Evolutionary conservation across 768 basidiomycete genomes (phyloP).

Genomic region (Podaxis mareebaensis): DNA sequence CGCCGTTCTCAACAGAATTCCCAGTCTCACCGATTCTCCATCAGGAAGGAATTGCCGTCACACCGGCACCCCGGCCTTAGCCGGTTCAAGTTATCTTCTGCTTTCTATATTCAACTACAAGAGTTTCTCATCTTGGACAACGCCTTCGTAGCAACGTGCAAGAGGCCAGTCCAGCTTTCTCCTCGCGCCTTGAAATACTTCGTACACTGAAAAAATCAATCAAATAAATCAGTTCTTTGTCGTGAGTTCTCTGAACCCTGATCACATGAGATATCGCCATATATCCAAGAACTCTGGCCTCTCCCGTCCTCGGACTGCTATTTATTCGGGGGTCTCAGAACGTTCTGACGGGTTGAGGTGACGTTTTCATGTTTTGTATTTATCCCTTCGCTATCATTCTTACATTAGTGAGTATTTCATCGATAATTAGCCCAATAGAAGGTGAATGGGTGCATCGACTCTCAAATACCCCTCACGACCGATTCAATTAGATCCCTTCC

Average conservation of each 20-base stretch:
- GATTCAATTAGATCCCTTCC: not conserved
- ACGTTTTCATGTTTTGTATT: not conserved
- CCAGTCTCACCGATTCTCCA: constrained; percentile 28
- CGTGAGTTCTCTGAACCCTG: not conserved
- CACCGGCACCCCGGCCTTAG: constrained; percentile 13
- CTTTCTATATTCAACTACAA: constrained; percentile 3
- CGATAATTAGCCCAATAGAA: not conserved
- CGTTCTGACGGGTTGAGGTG: constrained; percentile 3
- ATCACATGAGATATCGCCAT: not conserved
- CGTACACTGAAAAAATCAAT: not conserved
- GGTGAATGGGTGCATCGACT: not conserved
- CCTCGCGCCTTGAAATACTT: not conserved
- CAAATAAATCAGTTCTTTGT: not conserved
- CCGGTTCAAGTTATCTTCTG: not conserved
- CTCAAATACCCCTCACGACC: not conserved
- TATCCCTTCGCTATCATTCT: not conserved
- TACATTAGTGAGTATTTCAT: not conserved
- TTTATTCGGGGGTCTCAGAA: constrained; percentile 4
- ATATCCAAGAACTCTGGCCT: not conserved
- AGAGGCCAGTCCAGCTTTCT: not conserved
- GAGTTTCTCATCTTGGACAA: not conserved
- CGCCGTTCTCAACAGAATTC: constrained; percentile 17
- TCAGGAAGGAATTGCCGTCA: constrained; percentile 16
- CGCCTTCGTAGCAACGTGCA: constrained; percentile 1
- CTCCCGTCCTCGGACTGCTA: not conserved